phyloP scores from a whole-genome alignment of 2,329 filamentous ascomycete genomes.

The Nannizziopsis arthrosporioides region DNA sequence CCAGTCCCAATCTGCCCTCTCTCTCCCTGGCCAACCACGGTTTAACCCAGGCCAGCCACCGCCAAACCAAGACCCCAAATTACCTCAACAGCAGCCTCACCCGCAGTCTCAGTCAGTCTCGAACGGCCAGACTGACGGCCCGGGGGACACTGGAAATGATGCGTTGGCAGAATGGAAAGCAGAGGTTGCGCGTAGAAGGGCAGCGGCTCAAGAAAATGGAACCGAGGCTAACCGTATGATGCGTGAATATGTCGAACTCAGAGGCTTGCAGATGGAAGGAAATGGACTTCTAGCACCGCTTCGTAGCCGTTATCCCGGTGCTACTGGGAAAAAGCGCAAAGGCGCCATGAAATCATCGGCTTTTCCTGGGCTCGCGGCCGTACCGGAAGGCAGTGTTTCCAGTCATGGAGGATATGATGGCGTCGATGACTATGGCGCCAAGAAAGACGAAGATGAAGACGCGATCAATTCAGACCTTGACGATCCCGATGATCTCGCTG shows the following conservation, averaged over 20 bases:
- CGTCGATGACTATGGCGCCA: conserved; percentile 39
- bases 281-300: conserved; percentile 37
- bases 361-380: conserved; percentile 11
- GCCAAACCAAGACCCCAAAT: conserved; percentile 28
- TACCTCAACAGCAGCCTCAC: conserved; percentile 29
- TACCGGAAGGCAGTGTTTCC: conserved; percentile 13
- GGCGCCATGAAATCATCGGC: conserved; percentile 11
- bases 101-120: conserved; percentile 33
- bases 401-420: conserved; percentile 46
- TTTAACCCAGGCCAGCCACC: conserved; percentile 18
- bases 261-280: conserved; percentile 34
- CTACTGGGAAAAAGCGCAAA: conserved; percentile 32
- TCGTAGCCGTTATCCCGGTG: conserved; percentile 26
- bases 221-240: conserved; percentile 31
- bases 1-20: conserved; percentile 28
- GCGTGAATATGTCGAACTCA: conserved; percentile 32
- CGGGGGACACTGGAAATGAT: conserved; percentile 40
- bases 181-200: conserved; percentile 35
- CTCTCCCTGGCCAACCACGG: conserved; percentile 26
- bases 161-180: conserved; percentile 44
- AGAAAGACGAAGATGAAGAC: conserved; percentile 66
- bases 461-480: conserved; percentile 98
- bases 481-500: conserved; percentile 74
- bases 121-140: conserved; percentile 63
- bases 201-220: conserved; percentile 27